These are phyloP conservation scores for Acacia melanoxylon DNA, from an alignment of 306 rosid genomes.

Conservation along the genomic window DNA sequence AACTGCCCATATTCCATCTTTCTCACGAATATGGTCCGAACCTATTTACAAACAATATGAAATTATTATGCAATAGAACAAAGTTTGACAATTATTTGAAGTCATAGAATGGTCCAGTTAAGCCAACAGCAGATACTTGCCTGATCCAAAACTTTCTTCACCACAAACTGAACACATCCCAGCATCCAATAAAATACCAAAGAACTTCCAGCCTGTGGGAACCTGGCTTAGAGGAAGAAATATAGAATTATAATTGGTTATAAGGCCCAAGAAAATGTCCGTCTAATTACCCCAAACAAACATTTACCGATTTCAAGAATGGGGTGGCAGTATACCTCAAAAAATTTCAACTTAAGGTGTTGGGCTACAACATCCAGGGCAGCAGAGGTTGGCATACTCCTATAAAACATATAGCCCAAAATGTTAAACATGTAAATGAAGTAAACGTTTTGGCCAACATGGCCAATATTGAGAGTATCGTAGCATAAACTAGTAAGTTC, in stretches of 20 bases:
- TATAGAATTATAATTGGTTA: neutral
- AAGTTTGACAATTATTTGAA: conserved; percentile 1
- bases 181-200: conserved; percentile 97
- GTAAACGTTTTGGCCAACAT: neutral
- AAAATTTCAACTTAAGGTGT: conserved; percentile 83
- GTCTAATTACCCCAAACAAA: conserved; percentile 12
- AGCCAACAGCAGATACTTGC: conserved; percentile 44
- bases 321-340: conserved; percentile 68
- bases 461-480: neutral
- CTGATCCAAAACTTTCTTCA: conserved; percentile 99
- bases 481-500: neutral
- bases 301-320: neutral
- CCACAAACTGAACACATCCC: conserved; percentile 93
- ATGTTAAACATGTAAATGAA: neutral
- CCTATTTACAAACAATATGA: conserved; percentile 52
- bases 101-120: conserved; percentile 13
- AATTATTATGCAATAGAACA: conserved; percentile 29
- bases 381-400: conserved; percentile 99
- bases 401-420: conserved; percentile 37
- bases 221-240: conserved; percentile 56
- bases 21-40: conserved; percentile 96
- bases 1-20: conserved; percentile 99
- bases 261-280: neutral
- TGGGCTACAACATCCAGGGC: conserved; percentile 99
- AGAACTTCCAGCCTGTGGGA: conserved; percentile 98